Percentiles rank a stretch among this genome's conserved stretches.
phyloP scores from a whole-genome alignment of 768 basidiomycete species.

The Mycena rosella region DNA sequence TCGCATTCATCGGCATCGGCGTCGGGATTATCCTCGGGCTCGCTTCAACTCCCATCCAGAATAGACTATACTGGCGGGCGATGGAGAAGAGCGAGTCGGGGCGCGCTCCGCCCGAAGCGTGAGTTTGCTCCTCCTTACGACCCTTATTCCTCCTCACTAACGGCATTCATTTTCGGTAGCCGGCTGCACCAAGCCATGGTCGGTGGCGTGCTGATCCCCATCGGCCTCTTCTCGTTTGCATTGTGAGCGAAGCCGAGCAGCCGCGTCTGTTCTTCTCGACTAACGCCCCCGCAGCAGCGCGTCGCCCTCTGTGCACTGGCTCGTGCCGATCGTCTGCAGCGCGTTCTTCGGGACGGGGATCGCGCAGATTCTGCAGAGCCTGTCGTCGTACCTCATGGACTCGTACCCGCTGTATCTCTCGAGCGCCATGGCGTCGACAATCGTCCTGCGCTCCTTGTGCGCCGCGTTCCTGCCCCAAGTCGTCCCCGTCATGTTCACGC shows the following conservation, averaged over 20 bases:
- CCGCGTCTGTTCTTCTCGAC: constrained; percentile 2
- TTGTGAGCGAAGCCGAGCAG: constrained; percentile 55
- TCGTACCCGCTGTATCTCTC: constrained; percentile 75
- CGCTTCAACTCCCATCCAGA: constrained; percentile 64
- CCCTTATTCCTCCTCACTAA: background rate
- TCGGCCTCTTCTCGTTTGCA: constrained; percentile 77
- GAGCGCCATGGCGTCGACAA: constrained; percentile 76
- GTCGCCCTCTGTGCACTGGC: constrained; percentile 68
- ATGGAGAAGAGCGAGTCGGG: constrained; percentile 63
- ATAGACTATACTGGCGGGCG: constrained; percentile 63
- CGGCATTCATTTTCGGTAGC: constrained; percentile 43
- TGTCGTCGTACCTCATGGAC: constrained; percentile 82
- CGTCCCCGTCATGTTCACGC: constrained; percentile 63
- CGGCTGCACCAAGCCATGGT: constrained; percentile 71
- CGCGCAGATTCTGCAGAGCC: constrained; percentile 72
- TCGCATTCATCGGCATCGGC: constrained; percentile 76
- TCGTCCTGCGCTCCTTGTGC: constrained; percentile 73
- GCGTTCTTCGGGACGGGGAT: constrained; percentile 76
- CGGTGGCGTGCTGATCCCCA: constrained; percentile 64
- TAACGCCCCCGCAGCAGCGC: constrained; percentile 56
- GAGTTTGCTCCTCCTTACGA: constrained; percentile 38
- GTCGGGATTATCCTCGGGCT: constrained; percentile 67
- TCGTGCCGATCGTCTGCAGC: constrained; percentile 75
- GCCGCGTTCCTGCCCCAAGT: constrained; percentile 75
- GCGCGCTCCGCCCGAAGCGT: constrained; percentile 73